A percentile compares a stretch with the other conserved stretches of the same genome.
phyloP scores from a whole-genome alignment of 345 rosid species.

The Citrus maxima region DNA sequence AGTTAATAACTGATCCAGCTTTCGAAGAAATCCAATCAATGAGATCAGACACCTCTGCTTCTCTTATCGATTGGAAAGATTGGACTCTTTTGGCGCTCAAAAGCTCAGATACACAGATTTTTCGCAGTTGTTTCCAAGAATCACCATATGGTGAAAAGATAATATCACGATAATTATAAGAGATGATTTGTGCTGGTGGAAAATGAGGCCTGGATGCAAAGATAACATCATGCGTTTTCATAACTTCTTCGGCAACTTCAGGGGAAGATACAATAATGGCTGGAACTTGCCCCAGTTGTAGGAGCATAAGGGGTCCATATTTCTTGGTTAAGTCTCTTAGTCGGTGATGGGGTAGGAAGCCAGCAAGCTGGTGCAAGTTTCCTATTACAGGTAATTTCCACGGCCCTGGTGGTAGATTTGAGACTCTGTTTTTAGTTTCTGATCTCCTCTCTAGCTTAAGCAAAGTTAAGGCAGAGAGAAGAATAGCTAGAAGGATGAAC shows the following conservation, averaged over 20 bases:
- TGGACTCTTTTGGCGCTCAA: background rate
- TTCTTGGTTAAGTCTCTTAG: slow-evolving; percentile 24
- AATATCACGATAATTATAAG: slow-evolving; percentile 8
- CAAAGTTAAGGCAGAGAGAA: background rate
- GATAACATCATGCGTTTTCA: slow-evolving; percentile 24
- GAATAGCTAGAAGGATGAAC: too few relatives aligned
- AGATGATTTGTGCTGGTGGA: slow-evolving; percentile 9
- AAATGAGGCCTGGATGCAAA: slow-evolving; percentile 33
- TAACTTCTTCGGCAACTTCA: slow-evolving; percentile 24
- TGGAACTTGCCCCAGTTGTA: slow-evolving; percentile 33
- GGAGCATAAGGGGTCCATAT: slow-evolving; percentile 32
- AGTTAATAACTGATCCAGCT: slow-evolving; percentile 17
- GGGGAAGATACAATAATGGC: slow-evolving; percentile 30
- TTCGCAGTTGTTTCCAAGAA: background rate
- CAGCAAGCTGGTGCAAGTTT: slow-evolving; percentile 26
- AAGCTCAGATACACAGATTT: background rate
- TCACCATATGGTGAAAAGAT: background rate
- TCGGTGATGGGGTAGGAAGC: slow-evolving; percentile 22
- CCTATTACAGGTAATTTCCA: slow-evolving; percentile 34
- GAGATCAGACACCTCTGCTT: background rate
- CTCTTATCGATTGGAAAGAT: background rate
- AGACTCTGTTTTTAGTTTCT: background rate
- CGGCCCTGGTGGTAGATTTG: slow-evolving; percentile 33
- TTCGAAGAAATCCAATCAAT: background rate
- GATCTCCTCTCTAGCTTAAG: background rate